Evolutionary conservation across 78 protist genomes (phyloP).

Genomic region (Blattamonas nauphoetae): DNA sequence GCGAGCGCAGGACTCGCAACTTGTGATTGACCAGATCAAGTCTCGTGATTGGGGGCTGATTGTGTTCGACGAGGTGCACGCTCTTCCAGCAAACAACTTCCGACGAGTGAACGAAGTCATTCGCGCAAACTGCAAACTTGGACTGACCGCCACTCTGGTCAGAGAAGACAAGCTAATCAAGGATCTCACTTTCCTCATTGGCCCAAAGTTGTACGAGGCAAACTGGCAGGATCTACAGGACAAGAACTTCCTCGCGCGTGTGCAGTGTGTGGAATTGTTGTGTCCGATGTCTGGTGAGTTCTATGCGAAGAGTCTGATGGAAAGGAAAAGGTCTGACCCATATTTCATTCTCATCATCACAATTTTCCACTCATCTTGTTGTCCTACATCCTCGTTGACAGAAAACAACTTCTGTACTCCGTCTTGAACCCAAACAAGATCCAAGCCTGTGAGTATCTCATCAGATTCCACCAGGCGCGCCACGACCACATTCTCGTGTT

Average conservation of each 20-base stretch:
- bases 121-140: slow-evolving; percentile 86
- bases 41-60: slow-evolving; percentile 89
- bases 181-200: slow-evolving; percentile 85
- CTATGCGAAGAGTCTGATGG: too few relatives aligned
- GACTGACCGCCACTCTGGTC: slow-evolving; percentile 83
- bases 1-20: slow-evolving; percentile 52
- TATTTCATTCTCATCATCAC: background rate
- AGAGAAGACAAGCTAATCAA: slow-evolving; percentile 91
- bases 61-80: slow-evolving; percentile 78
- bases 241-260: slow-evolving; percentile 59
- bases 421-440: slow-evolving; percentile 88
- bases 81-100: slow-evolving; percentile 66
- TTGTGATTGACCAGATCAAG: slow-evolving; percentile 47
- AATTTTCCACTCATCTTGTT: background rate
- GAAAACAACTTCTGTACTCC: slow-evolving; percentile 45
- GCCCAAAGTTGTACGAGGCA: slow-evolving; percentile 99
- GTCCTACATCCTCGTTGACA: background rate
- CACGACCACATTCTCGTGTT: slow-evolving; percentile 83
- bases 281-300: slow-evolving; percentile 83
- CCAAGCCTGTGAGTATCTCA: slow-evolving; percentile 63
- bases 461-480: slow-evolving; percentile 65
- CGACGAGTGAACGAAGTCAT: slow-evolving; percentile 47
- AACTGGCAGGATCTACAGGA: slow-evolving; percentile 92
- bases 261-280: slow-evolving; percentile 72
- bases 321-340: background rate